phyloP scores from a whole-genome alignment of 495 filamentous ascomycete species.

The Penicillium antarcticum region DNA sequence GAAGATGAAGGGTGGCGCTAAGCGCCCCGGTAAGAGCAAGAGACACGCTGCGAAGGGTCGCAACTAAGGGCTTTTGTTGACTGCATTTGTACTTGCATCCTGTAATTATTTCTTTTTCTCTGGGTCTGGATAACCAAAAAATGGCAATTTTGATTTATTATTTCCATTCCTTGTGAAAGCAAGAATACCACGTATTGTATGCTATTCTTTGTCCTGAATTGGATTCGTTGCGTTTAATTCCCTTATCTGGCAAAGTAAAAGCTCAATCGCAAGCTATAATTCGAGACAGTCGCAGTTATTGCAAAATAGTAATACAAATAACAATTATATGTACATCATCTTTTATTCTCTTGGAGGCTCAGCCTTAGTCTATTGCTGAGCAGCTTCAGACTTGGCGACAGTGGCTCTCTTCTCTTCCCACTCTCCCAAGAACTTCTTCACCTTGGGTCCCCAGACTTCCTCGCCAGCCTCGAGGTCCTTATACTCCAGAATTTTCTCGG shows the following conservation, averaged over 20 bases:
- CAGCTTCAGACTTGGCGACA: constrained; percentile 14
- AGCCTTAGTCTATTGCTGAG: not conserved
- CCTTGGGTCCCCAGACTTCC: constrained; percentile 76
- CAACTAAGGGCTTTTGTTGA: constrained; percentile 11
- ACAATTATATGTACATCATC: not conserved
- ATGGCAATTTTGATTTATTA: constrained; percentile 12
- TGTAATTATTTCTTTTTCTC: constrained; percentile 13
- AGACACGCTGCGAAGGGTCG: constrained; percentile 44
- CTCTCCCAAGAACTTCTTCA: constrained; percentile 59
- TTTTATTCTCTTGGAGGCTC: not conserved
- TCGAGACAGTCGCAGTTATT: no score
- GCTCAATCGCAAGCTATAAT: no score
- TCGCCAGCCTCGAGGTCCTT: constrained; percentile 74
- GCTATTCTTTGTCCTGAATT: constrained; percentile 16
- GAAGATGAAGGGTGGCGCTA: constrained; percentile 72
- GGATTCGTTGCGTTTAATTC: constrained; percentile 17
- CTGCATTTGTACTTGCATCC: constrained; percentile 10
- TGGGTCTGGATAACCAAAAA: constrained; percentile 6
- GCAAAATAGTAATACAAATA: not conserved
- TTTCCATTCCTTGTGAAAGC: not conserved
- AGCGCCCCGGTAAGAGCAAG: constrained; percentile 65
- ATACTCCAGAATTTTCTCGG: constrained; percentile 76
- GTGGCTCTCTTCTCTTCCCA: constrained; percentile 50
- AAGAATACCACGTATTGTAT: not conserved
- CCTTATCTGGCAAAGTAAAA: not conserved